Evolutionary conservation across 2,329 filamentous ascomycete genomes (phyloP).

Genomic region (Diaporthe aspalathi): DNA sequence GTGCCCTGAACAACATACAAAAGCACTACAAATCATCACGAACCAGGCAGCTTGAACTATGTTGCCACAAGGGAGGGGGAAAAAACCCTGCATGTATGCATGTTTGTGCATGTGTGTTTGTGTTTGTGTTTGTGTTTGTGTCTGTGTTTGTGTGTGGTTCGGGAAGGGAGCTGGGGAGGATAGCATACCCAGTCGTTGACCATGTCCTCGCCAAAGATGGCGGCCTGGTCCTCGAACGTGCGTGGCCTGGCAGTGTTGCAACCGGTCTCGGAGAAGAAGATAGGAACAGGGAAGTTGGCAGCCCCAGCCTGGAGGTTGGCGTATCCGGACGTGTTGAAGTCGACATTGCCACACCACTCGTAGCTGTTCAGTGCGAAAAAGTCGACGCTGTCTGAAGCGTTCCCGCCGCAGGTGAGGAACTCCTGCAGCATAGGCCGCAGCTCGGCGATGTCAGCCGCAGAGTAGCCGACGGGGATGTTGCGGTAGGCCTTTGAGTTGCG

Average conservation of each 20-base stretch:
- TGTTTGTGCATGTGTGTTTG: neutral
- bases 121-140: neutral
- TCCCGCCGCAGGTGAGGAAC: constrained; percentile 82
- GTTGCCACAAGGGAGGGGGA: neutral
- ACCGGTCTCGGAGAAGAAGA: constrained; percentile 91
- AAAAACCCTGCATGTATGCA: too few relatives aligned
- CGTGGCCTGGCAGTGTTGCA: constrained; percentile 76
- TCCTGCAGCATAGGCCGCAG: constrained; percentile 71
- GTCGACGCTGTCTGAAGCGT: constrained; percentile 77
- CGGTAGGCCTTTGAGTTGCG: constrained; percentile 81
- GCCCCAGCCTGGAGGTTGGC: constrained; percentile 73
- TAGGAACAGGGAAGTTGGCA: constrained; percentile 80
- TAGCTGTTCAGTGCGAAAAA: constrained; percentile 91
- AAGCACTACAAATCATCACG: neutral
- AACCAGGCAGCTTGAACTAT: too few relatives aligned
- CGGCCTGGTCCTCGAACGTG: constrained; percentile 76
- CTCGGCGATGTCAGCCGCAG: constrained; percentile 83
- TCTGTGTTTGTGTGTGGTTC: neutral
- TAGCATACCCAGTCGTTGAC: constrained; percentile 65
- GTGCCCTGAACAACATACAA: neutral
- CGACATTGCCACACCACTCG: constrained; percentile 76
- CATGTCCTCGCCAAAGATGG: constrained; percentile 83
- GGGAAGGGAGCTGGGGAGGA: neutral
- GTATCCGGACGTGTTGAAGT: constrained; percentile 76
- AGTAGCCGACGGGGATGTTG: constrained; percentile 86